Base-by-base conservation (phyloP, 1,284 basidiomycete genomes). In the Phenoliferia sp. region DNA sequence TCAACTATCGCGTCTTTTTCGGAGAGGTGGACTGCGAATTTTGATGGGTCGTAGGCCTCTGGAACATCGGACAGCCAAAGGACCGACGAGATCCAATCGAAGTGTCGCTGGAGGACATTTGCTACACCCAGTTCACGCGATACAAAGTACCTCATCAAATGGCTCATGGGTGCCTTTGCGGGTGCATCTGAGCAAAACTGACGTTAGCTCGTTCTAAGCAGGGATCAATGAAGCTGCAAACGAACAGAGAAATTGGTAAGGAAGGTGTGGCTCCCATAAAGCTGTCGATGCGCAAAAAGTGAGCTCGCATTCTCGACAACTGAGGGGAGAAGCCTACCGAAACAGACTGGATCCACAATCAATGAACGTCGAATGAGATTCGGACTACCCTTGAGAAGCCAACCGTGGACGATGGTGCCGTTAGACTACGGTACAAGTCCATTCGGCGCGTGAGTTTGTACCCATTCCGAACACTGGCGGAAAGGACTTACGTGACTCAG, bases 11-110 rank as follows among this genome's bases (percentile, higher is more conserved):
- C 83, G 73, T 95, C 93, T 72, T 86, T 84, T 1, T 88, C 90
- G 28, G 90, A 90, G 19, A 95, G 81, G 71, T 94, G 83, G 77
- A 90, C 88, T 63, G 88, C 77, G 5, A 80, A 79, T 65, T 75
- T 75, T 7, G 66, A 62, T 73, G 19, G 85, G 82, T 79, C 85
- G 83, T 64, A 80, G 19, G 87, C 87, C 74, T 90, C 83, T 0
- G 91, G 90, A 54, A 94, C 92, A 74, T 94, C 90, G 78, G 92
- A 89, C 69, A 87, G 88, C 85, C 89, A 94, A 15, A 95, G 82
- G 7, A 89, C 87, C 76, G 94, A 94, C 22, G 88, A 68, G 22
- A 71, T 70, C 74, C 76, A 76, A 54, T 73, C 88, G 76, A 92
- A 92, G 76, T 90, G 85, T n/a, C 91, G 84, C 75, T 89, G 88